These are phyloP conservation scores for Oryza brachyantha DNA, from an alignment of 176 grass and related monocot species.

Conservation along the genomic window DNA sequence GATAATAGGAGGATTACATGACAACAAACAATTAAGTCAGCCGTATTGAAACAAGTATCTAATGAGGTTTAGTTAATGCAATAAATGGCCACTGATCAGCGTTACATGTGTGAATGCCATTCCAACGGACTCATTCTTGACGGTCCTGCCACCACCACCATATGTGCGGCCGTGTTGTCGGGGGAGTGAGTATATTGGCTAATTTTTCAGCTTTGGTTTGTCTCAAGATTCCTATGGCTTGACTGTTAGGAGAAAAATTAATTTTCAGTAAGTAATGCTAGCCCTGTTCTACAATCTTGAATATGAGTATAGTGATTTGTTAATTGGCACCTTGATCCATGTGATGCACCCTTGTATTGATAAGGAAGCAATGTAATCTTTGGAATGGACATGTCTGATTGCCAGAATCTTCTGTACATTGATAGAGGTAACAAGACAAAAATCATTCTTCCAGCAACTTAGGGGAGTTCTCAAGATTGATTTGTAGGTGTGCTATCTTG, in stretches of 20 bases:
- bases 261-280: background rate
- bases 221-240: conserved; percentile 19
- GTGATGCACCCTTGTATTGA: background rate
- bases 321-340: background rate
- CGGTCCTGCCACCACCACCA: too few species aligned
- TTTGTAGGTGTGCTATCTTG: background rate
- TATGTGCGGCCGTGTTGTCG: too few species aligned
- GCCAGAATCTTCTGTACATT: background rate
- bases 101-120: too few species aligned
- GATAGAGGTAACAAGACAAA: background rate
- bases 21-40: too few species aligned
- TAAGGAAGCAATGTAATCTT: background rate
- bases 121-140: too few species aligned
- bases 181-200: background rate
- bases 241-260: background rate
- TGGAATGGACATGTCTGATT: background rate
- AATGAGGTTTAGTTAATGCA: too few species aligned
- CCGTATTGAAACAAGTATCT: too few species aligned
- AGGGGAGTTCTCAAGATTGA: background rate
- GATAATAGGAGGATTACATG: too few species aligned
- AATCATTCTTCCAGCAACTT: background rate
- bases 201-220: background rate
- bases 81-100: too few species aligned
- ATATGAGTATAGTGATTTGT: background rate
- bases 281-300: background rate